Evolutionary conservation across 2,329 filamentous ascomycete genomes (phyloP).

Genomic region (Hypoxylon sp.): DNA sequence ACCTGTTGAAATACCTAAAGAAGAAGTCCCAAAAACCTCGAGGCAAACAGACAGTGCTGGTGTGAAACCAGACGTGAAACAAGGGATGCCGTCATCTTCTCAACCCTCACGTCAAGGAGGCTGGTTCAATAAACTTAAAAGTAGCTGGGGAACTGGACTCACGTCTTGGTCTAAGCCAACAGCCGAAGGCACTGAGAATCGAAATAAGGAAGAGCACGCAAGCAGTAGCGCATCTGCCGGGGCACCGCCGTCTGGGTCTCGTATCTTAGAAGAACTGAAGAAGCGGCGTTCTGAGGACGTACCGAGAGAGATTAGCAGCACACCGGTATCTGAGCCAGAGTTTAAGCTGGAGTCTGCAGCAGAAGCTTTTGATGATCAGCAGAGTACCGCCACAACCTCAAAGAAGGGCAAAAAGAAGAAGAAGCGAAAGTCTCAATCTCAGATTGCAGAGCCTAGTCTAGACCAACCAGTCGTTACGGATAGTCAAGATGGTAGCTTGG

Average conservation of each 20-base stretch:
- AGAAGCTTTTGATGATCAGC: slow-evolving; percentile 21
- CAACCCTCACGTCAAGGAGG: slow-evolving; percentile 5
- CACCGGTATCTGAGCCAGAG: slow-evolving; percentile 16
- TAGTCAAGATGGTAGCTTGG: slow-evolving; percentile 7
- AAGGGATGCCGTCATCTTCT: background rate
- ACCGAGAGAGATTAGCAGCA: background rate
- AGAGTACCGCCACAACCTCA: slow-evolving; percentile 23
- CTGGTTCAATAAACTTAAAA: slow-evolving; percentile 14
- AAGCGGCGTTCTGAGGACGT: slow-evolving; percentile 20
- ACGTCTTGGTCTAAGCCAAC: slow-evolving; percentile 8
- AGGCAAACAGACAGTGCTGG: slow-evolving; percentile 8
- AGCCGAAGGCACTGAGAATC: slow-evolving; percentile 5
- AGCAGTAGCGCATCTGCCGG: slow-evolving; percentile 7
- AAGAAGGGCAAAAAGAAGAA: slow-evolving; percentile 46
- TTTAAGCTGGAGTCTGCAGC: slow-evolving; percentile 12
- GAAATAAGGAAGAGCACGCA: slow-evolving; percentile 5
- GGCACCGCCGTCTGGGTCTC: slow-evolving; percentile 1
- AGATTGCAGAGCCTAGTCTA: slow-evolving; percentile 28
- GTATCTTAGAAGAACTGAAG: slow-evolving; percentile 21
- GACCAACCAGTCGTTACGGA: slow-evolving; percentile 28
- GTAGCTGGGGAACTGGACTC: slow-evolving; percentile 16
- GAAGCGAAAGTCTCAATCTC: slow-evolving; percentile 45
- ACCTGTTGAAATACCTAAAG: background rate
- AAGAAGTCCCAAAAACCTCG: slow-evolving; percentile 1
- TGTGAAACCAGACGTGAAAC: slow-evolving; percentile 4